phyloP scores from a whole-genome alignment of 192 early-diverging fungal species.

The Funneliformis mosseae region DNA sequence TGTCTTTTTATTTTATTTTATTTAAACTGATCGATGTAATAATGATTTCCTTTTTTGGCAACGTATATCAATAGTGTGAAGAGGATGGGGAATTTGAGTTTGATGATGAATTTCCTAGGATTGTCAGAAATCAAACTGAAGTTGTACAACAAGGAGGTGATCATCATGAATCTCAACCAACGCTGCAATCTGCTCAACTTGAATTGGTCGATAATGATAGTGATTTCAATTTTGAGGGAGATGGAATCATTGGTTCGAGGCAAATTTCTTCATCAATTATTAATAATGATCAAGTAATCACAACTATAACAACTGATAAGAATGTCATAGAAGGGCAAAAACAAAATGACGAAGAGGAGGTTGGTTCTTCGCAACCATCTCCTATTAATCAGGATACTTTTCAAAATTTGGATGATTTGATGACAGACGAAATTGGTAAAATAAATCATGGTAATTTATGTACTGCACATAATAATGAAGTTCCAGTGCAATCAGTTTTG shows the following conservation, averaged over 20 bases:
- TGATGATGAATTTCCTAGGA: slow-evolving; percentile 18
- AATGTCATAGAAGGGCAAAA: not conserved
- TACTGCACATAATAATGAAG: not conserved
- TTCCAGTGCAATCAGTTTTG: slow-evolving; percentile 9
- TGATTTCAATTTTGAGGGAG: not conserved
- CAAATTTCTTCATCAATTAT: slow-evolving; percentile 3
- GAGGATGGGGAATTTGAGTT: slow-evolving; percentile 36
- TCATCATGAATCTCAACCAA: not conserved
- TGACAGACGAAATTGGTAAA: not conserved
- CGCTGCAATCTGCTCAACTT: not conserved
- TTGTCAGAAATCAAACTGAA: not conserved
- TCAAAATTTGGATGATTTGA: not conserved
- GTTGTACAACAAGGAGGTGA: not conserved
- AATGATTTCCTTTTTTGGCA: not conserved
- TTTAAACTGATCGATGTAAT: not conserved
- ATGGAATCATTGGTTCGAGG: not conserved
- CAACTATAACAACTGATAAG: not conserved
- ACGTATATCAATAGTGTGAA: not conserved
- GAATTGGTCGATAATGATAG: not conserved
- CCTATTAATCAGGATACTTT: not conserved
- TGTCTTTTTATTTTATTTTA: not conserved
- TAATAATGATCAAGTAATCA: not conserved
- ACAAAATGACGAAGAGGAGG: not conserved
- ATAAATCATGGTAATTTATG: not conserved
- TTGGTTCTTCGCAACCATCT: not conserved